A percentile compares a stretch with the other conserved stretches of the same genome.
These are phyloP conservation scores for Hypoxylon sp. DNA, from an alignment of 2,329 filamentous ascomycete genomes.

Conservation along the genomic window DNA sequence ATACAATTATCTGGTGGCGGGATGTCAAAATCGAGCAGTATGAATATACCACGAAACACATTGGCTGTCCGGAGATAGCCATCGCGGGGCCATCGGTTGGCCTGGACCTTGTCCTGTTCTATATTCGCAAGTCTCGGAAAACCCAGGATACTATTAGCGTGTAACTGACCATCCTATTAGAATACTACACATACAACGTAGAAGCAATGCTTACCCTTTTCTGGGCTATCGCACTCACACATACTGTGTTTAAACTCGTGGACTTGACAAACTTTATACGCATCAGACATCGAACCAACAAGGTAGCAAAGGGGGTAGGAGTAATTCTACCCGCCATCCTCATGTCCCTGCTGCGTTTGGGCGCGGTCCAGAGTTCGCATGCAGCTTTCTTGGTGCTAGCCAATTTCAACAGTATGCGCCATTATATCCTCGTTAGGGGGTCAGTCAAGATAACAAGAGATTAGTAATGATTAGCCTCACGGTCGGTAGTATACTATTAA, in stretches of 20 bases:
- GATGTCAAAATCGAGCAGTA: constrained; percentile 59
- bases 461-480: constrained; percentile 57
- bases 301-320: constrained; percentile 55
- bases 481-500: constrained; percentile 54
- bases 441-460: constrained; percentile 7
- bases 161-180: constrained; percentile 51
- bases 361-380: constrained; percentile 50
- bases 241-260: constrained; percentile 54
- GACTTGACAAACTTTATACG: constrained; percentile 50
- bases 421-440: neutral
- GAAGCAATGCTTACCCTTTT: constrained; percentile 63
- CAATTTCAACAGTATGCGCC: constrained; percentile 57
- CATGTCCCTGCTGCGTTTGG: constrained; percentile 54
- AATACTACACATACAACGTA: constrained; percentile 67
- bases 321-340: constrained; percentile 57
- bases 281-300: constrained; percentile 47
- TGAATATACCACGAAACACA: constrained; percentile 54
- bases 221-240: constrained; percentile 60
- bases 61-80: constrained; percentile 59
- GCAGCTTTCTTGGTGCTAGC: constrained; percentile 55
- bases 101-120: constrained; percentile 62
- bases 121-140: constrained; percentile 60
- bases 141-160: rapidly evolving
- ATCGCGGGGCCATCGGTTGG: constrained; percentile 60
- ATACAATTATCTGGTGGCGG: constrained; percentile 59